A percentile compares a stretch with the other conserved stretches of the same genome.
These are phyloP conservation scores for Coemansia sp. DNA, from an alignment of 192 early-diverging fungal genomes.

Conservation along the genomic window DNA sequence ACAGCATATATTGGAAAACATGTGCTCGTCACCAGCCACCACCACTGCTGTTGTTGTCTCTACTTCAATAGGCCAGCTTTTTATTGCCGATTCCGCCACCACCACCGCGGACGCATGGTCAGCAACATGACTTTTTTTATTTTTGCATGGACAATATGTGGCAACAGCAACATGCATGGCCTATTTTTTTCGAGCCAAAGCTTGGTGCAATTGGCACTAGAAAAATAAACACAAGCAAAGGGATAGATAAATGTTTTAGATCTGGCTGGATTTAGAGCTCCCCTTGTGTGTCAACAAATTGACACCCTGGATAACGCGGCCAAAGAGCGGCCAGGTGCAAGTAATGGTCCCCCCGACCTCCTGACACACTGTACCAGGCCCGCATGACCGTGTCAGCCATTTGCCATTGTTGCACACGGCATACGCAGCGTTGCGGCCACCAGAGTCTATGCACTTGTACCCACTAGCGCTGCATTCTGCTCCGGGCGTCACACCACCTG, in stretches of 20 bases:
- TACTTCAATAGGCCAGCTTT: neutral
- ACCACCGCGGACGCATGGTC: neutral
- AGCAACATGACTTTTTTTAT: neutral
- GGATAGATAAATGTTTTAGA: too few species aligned
- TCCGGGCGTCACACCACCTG: slow-evolving; percentile 2
- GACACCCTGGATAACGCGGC: neutral
- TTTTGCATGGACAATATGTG: neutral
- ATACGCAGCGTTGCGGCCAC: slow-evolving; percentile 20
- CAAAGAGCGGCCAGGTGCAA: slow-evolving; percentile 18
- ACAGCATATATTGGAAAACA: neutral
- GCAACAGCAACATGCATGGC: neutral
- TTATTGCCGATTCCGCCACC: neutral
- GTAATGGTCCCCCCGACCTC: slow-evolving; percentile 2
- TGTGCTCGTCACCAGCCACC: neutral
- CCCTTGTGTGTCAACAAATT: neutral
- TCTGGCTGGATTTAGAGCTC: neutral
- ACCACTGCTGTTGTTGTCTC: neutral
- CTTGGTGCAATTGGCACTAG: too few species aligned
- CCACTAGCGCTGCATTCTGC: slow-evolving; percentile 8
- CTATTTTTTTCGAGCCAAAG: neutral
- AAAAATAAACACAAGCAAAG: neutral
- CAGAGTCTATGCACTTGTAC: slow-evolving; percentile 25
- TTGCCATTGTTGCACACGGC: slow-evolving; percentile 18
- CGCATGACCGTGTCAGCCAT: slow-evolving; percentile 14
- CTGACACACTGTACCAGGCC: slow-evolving; percentile 19